These are phyloP conservation scores for Dichotomopilus funicola DNA, from an alignment of 2,329 filamentous ascomycete species.

Conservation along the genomic window DNA sequence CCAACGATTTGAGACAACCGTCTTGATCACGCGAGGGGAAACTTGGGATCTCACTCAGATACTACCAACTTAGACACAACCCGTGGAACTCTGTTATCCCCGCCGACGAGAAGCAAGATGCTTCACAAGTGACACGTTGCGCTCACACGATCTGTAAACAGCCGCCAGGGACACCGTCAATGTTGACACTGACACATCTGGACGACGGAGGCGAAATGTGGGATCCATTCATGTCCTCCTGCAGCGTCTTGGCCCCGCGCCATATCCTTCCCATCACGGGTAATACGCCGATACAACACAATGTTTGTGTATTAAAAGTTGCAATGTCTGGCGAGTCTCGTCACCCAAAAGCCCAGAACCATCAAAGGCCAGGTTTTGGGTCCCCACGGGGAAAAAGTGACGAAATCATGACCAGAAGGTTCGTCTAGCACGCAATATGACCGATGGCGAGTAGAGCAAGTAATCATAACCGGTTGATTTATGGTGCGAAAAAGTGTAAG, in stretches of 20 bases:
- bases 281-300: neutral
- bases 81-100: neutral
- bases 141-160: neutral
- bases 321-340: slow-evolving; percentile 15
- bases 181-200: neutral
- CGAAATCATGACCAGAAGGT: slow-evolving; percentile 1
- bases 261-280: neutral
- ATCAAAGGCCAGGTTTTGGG: slow-evolving; percentile 7
- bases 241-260: too few relatives aligned
- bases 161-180: neutral
- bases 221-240: too few relatives aligned
- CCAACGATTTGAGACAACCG: too few relatives aligned
- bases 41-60: too few relatives aligned
- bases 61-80: too few relatives aligned
- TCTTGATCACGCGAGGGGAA: too few relatives aligned
- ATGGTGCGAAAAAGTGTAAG: slow-evolving; percentile 18
- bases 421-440: slow-evolving; percentile 20
- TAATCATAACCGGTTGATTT: slow-evolving; percentile 20
- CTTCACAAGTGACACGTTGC: neutral
- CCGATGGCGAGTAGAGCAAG: slow-evolving; percentile 12
- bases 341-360: slow-evolving; percentile 7
- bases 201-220: too few relatives aligned
- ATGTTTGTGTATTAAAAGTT: neutral
- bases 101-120: neutral
- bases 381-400: slow-evolving; percentile 3